Percentiles rank a stretch among this genome's conserved stretches.
Conservation (phyloP, 108 stramenopile species). For the Pseudonitzschia multistriata region DNA sequence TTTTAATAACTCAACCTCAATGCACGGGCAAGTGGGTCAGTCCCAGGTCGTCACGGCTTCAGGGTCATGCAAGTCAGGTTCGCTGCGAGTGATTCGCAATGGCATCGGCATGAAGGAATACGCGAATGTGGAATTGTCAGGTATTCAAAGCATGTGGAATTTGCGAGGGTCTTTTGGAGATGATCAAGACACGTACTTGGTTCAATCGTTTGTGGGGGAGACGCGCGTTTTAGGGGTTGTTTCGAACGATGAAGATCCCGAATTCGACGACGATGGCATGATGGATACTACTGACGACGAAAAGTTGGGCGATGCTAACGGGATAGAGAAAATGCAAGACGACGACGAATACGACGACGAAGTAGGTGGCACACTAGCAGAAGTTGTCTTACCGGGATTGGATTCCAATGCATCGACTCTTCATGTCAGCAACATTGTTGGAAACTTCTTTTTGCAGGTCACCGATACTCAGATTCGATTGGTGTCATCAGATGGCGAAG, state of each 20-base stretch:
- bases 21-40: slow-evolving; percentile 31
- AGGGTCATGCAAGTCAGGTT: slow-evolving; percentile 83
- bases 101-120: slow-evolving; percentile 95
- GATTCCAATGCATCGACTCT: slow-evolving; percentile 57
- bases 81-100: slow-evolving; percentile 91
- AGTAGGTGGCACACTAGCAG: slow-evolving; percentile 64
- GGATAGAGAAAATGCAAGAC: slow-evolving; percentile 42
- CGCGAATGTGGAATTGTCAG: slow-evolving; percentile 87
- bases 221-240: slow-evolving; percentile 88
- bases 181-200: slow-evolving; percentile 82
- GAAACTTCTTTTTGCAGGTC: slow-evolving; percentile 76
- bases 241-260: slow-evolving; percentile 26
- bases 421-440: slow-evolving; percentile 62
- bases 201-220: slow-evolving; percentile 91
- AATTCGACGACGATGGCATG: slow-evolving; percentile 27
- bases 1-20: not conserved
- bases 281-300: slow-evolving; percentile 58
- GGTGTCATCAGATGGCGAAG: slow-evolving; percentile 23
- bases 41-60: slow-evolving; percentile 92
- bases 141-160: slow-evolving; percentile 95
- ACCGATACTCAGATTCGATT: slow-evolving; percentile 78
- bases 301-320: slow-evolving; percentile 4
- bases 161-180: slow-evolving; percentile 58
- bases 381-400: slow-evolving; percentile 75
- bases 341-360: slow-evolving; percentile 43